Evolutionary conservation across 345 rosid species (phyloP).

Genomic region (Gynandropsis gynandra): DNA sequence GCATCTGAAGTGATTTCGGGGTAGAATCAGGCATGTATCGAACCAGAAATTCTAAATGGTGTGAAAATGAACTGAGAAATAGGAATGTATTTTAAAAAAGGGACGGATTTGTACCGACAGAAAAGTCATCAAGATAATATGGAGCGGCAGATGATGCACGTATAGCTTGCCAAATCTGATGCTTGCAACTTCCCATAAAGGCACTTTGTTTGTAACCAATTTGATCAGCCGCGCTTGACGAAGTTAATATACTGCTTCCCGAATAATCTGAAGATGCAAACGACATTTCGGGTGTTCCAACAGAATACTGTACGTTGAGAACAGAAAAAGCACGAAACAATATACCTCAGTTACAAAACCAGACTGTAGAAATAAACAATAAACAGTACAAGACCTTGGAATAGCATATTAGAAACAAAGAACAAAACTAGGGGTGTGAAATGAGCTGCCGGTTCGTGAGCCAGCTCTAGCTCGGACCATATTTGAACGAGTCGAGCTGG

Average conservation of each 20-base stretch:
- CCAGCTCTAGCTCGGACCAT: too few species aligned
- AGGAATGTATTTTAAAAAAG: slow-evolving; percentile 11
- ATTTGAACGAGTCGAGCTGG: too few species aligned
- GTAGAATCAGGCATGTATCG: not conserved
- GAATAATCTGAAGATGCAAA: slow-evolving; percentile 68
- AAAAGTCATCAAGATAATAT: slow-evolving; percentile 97
- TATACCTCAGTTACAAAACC: not conserved
- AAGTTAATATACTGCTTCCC: slow-evolving; percentile 49
- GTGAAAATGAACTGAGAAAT: slow-evolving; percentile 4
- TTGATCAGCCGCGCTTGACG: slow-evolving; percentile 66
- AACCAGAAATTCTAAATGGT: slow-evolving; percentile 14
- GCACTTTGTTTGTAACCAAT: slow-evolving; percentile 85
- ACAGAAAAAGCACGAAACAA: slow-evolving; percentile 15
- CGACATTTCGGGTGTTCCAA: slow-evolving; percentile 88
- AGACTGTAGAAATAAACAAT: slow-evolving; percentile 2
- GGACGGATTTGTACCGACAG: slow-evolving; percentile 51
- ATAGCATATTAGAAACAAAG: too few species aligned
- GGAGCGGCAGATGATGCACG: slow-evolving; percentile 99
- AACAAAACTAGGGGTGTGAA: too few species aligned
- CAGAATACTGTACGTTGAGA: slow-evolving; percentile 61
- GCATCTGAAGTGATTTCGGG: slow-evolving; percentile 38
- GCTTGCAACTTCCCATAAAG: slow-evolving; percentile 95
- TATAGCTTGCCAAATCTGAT: slow-evolving; percentile 95
- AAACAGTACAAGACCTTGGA: not conserved
- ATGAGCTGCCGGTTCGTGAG: too few species aligned